These are phyloP conservation scores for Allodekkera sacchari DNA, from an alignment of 805 yeast genomes.

Conservation along the genomic window DNA sequence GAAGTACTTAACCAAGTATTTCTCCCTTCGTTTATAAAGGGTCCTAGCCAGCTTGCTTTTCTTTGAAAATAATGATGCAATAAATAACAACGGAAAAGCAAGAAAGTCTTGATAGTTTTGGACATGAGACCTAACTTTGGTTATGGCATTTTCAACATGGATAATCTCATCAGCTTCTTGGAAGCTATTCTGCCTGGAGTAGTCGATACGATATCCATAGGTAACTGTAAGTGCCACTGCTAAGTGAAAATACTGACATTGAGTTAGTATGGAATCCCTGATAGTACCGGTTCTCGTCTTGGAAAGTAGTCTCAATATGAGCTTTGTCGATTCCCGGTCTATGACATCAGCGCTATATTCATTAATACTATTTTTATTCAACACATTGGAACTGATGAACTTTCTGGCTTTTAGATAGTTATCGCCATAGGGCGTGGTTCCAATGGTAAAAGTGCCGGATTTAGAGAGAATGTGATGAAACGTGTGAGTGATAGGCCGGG, in stretches of 20 bases:
- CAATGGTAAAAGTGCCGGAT: constrained; percentile 52
- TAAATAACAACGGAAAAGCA: constrained; percentile 31
- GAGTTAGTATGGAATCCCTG: no score
- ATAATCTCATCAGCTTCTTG: constrained; percentile 43
- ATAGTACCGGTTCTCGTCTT: constrained; percentile 32
- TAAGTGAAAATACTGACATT: constrained; percentile 43
- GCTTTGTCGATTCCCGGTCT: constrained; percentile 28
- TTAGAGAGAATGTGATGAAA: constrained; percentile 56
- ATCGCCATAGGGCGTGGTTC: constrained; percentile 53
- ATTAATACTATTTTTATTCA: constrained; percentile 28
- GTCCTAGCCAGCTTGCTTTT: constrained; percentile 15
- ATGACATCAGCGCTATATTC: constrained; percentile 27
- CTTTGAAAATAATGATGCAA: constrained; percentile 10
- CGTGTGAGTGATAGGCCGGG: constrained; percentile 59
- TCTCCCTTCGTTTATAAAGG: constrained; percentile 36
- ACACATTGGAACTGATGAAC: constrained; percentile 35
- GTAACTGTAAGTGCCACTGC: constrained; percentile 42
- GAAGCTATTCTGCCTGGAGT: constrained; percentile 30
- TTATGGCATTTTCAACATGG: constrained; percentile 46
- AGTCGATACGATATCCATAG: constrained; percentile 43
- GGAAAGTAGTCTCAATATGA: constrained; percentile 12
- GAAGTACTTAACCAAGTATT: constrained; percentile 36
- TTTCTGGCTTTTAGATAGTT: constrained; percentile 41
- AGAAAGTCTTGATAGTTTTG: constrained; percentile 49
- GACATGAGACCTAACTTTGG: constrained; percentile 48